Evolutionary conservation across 352 stramenopile genomes (phyloP), one percentile per base, ranked within the genome.

Genomic region (Phytopythium chamaehyphon): DNA sequence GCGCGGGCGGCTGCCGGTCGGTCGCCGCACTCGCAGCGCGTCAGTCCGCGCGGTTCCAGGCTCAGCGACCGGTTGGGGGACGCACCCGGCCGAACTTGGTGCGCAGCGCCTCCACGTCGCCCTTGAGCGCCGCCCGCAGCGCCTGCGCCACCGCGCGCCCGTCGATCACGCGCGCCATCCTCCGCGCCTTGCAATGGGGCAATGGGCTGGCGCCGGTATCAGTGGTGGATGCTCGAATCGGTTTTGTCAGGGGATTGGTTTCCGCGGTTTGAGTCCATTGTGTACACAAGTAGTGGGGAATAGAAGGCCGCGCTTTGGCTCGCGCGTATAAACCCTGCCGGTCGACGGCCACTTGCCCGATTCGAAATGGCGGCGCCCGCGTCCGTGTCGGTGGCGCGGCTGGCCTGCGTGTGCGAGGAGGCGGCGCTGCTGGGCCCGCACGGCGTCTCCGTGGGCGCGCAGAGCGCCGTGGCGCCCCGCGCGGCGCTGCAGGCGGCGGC

Each of bases 1-100:
- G 79, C 4, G 96, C 97, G 35, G 97, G 97, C 7, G 76, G 66
- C 81, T 94, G 46, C 8, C 37, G 23, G n/a, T n/a, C n/a, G n/a
- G n/a, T n/a, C n/a, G n/a, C n/a, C n/a, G n/a, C n/a, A n/a, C 31
- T 18, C 0, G 9, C 7, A 24, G 52, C 14, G 15, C 15, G 15
- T 39, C 15, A 43, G 15, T 22, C 48, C 11, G 61, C 0, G 47
- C 24, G 59, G 57, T 60, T 12, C n/a, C n/a, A n/a, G n/a, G n/a
- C n/a, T n/a, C n/a, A n/a, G n/a, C n/a, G n/a, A n/a, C n/a, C n/a
- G n/a, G n/a, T n/a, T n/a, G n/a, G n/a, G 1, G 39, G 35, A 61
- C 61, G 62, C 51, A 82, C 81, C 35, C 81, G 57, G 24, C 75
- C 76, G 46, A 89, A 65, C 26, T 62, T 63, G 15, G 59, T 62